These are phyloP conservation scores for Violaceomyces palustris DNA, from an alignment of 1,284 basidiomycete genomes.

Conservation along the genomic window DNA sequence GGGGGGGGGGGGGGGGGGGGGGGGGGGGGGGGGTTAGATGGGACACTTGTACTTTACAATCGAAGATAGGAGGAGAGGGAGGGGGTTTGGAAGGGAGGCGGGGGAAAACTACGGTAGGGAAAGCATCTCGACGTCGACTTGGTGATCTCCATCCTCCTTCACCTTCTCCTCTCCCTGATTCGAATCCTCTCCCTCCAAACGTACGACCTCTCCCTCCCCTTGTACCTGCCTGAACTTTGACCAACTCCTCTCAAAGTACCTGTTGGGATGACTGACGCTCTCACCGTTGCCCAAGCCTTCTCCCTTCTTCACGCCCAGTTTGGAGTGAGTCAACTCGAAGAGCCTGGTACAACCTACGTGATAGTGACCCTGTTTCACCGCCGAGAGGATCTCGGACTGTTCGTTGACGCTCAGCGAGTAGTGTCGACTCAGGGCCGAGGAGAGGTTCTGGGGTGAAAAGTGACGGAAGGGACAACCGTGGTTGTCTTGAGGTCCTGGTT, in stretches of 20 bases:
- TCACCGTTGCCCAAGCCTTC: slow-evolving; percentile 83
- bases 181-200: too few species aligned
- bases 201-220: too few species aligned
- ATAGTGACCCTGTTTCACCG: slow-evolving; percentile 77
- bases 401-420: slow-evolving; percentile 70
- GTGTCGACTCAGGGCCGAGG: slow-evolving; percentile 67
- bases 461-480: slow-evolving; percentile 95
- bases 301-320: slow-evolving; percentile 73
- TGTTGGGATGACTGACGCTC: slow-evolving; percentile 89
- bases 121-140: too few species aligned
- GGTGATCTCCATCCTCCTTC: too few species aligned
- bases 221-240: too few species aligned
- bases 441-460: slow-evolving; percentile 78
- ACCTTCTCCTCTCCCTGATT: too few species aligned
- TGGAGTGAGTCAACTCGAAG: slow-evolving; percentile 82
- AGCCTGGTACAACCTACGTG: slow-evolving; percentile 96
- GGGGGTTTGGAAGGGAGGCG: too few species aligned
- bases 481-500: slow-evolving; percentile 67
- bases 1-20: too few species aligned
- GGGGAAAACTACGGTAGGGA: too few species aligned
- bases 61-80: too few species aligned
- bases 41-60: too few species aligned
- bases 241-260: slow-evolving; percentile 60
- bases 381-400: slow-evolving; percentile 77
- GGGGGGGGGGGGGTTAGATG: too few species aligned